Conservation (phyloP, 2,329 filamentous ascomycete species). For the Xylariales sp. region DNA sequence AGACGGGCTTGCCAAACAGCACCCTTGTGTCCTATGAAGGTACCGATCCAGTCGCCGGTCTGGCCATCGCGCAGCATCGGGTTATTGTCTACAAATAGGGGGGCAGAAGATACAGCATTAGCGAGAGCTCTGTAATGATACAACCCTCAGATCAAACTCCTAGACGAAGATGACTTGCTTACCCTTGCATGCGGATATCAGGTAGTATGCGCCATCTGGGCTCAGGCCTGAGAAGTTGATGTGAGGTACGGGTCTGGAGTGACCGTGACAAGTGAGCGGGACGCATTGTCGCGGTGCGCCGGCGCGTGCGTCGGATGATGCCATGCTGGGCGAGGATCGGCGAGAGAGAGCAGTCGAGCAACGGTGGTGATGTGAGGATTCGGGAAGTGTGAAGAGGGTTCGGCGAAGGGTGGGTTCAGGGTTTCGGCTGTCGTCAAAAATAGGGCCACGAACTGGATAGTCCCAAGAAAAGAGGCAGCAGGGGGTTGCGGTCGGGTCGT, state of each 20-base stretch:
- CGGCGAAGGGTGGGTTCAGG: too few relatives aligned
- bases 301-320: too few relatives aligned
- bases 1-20: constrained; percentile 95
- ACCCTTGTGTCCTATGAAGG: constrained; percentile 96
- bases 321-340: constrained; percentile 22
- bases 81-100: constrained; percentile 70
- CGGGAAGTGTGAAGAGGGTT: too few relatives aligned
- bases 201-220: constrained; percentile 80
- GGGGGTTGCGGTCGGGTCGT: too few relatives aligned
- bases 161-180: constrained; percentile 14
- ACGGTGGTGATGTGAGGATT: too few relatives aligned
- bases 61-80: constrained; percentile 96
- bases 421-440: too few relatives aligned
- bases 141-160: too few relatives aligned
- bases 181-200: constrained; percentile 94
- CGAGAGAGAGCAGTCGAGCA: too few relatives aligned
- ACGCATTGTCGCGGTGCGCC: constrained; percentile 42
- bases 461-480: too few relatives aligned
- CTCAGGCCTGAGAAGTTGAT: constrained; percentile 82
- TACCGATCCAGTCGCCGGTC: constrained; percentile 97
- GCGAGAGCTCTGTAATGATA: too few relatives aligned
- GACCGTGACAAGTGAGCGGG: constrained; percentile 89
- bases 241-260: constrained; percentile 88
- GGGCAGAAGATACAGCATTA: not conserved
- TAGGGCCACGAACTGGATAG: too few relatives aligned